These are phyloP conservation scores for Boletus fagicola DNA, from an alignment of 768 basidiomycete genomes.

Conservation along the genomic window DNA sequence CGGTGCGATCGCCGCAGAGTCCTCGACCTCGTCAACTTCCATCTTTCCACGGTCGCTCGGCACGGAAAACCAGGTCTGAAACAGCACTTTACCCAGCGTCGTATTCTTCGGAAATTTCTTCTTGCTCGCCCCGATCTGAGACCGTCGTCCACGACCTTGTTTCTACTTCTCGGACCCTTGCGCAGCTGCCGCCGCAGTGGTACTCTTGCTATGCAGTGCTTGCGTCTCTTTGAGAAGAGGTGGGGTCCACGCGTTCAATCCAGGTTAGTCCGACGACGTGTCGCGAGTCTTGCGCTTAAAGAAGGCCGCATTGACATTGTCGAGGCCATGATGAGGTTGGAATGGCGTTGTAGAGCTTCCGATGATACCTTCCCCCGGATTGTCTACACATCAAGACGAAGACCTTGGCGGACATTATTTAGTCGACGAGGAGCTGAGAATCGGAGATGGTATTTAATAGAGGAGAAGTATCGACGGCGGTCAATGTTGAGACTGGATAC, in stretches of 20 bases:
- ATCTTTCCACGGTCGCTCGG: constrained; percentile 39
- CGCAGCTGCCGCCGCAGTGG: constrained; percentile 50
- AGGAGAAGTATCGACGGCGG: constrained; percentile 23
- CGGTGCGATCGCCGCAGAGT: constrained; percentile 35
- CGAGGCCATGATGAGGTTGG: constrained; percentile 22
- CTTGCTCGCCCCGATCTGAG: constrained; percentile 45
- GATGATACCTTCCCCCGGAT: constrained; percentile 9
- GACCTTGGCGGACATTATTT: constrained; percentile 25
- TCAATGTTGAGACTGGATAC: neutral
- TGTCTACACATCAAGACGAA: constrained; percentile 12
- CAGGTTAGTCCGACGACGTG: constrained; percentile 55
- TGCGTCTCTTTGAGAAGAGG: constrained; percentile 44
- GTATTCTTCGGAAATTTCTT: constrained; percentile 45
- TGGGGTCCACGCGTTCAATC: constrained; percentile 61
- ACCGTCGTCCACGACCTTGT: constrained; percentile 60
- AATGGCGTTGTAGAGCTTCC: constrained; percentile 11
- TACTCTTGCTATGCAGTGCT: constrained; percentile 46
- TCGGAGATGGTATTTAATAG: constrained; percentile 27
- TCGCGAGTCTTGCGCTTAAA: constrained; percentile 59
- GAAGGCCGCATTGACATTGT: constrained; percentile 59
- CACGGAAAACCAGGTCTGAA: constrained; percentile 39
- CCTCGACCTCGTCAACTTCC: constrained; percentile 49
- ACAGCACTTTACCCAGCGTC: constrained; percentile 44
- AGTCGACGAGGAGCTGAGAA: constrained; percentile 31
- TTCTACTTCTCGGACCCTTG: constrained; percentile 55